phyloP scores from a whole-genome alignment of 345 rosid species.

The Excoecaria agallocha region DNA sequence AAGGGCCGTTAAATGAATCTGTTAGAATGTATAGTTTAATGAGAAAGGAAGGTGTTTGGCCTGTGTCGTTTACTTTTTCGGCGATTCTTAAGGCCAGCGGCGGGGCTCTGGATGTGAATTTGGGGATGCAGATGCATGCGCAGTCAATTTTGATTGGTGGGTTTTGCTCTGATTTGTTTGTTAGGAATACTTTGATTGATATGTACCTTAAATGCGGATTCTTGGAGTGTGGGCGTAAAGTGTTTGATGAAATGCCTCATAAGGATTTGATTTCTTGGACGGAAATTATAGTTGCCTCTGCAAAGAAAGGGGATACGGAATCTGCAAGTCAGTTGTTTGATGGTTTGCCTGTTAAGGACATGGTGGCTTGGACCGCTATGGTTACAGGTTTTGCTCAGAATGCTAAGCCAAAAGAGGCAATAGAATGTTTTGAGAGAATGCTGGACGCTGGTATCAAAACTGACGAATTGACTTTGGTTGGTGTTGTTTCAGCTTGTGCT shows the following conservation, averaged over 20 bases:
- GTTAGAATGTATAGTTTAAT: slow-evolving; percentile 41
- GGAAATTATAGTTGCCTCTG: slow-evolving; percentile 54
- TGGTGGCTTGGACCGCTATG: slow-evolving; percentile 80
- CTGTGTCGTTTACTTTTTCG: slow-evolving; percentile 74
- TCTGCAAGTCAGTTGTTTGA: slow-evolving; percentile 50
- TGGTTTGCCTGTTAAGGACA: slow-evolving; percentile 50
- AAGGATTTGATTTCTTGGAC: slow-evolving; percentile 69
- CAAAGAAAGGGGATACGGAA: slow-evolving; percentile 53
- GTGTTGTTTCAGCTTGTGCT: slow-evolving; percentile 78
- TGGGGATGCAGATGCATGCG: slow-evolving; percentile 69
- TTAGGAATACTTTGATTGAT: slow-evolving; percentile 58
- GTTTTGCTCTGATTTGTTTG: slow-evolving; percentile 55
- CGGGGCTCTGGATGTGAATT: slow-evolving; percentile 31
- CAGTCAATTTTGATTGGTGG: slow-evolving; percentile 71
- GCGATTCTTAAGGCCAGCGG: slow-evolving; percentile 70
- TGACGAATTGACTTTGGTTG: slow-evolving; percentile 56
- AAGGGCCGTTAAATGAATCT: slow-evolving; percentile 41
- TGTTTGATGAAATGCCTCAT: slow-evolving; percentile 71
- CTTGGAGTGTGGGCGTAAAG: slow-evolving; percentile 49
- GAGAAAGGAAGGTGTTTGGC: slow-evolving; percentile 48
- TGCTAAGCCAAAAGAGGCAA: slow-evolving; percentile 68
- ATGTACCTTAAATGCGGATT: slow-evolving; percentile 59
- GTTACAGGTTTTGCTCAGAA: slow-evolving; percentile 67
- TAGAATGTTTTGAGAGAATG: slow-evolving; percentile 59
- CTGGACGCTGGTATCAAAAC: slow-evolving; percentile 41